Percentiles rank a stretch among this genome's conserved stretches.
Conservation (phyloP, 129 eudicot genomes). For the Lactuca sativa region DNA sequence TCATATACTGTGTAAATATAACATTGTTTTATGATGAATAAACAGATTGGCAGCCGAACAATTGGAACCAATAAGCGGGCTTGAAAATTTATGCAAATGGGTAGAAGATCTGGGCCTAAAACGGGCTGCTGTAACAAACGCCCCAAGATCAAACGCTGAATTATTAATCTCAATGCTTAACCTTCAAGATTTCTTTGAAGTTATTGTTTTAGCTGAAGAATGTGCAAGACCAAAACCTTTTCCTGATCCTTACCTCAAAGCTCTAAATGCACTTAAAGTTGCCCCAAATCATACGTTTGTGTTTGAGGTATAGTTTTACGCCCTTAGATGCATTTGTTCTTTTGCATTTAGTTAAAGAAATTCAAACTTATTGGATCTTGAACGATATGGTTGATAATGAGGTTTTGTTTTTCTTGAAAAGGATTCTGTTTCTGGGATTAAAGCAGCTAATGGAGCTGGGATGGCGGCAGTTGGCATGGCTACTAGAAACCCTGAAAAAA, state of each 20-base stretch:
- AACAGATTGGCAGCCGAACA: conserved; percentile 72
- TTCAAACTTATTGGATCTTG: not conserved
- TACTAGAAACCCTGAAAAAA: conserved; percentile 67
- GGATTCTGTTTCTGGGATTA: conserved; percentile 92
- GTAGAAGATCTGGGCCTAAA: conserved; percentile 71
- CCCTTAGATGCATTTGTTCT: not conserved
- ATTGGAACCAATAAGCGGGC: conserved; percentile 60
- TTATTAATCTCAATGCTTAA: conserved; percentile 58
- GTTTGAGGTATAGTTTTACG: conserved; percentile 59
- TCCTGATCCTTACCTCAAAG: conserved; percentile 90
- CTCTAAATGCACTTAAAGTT: conserved; percentile 53
- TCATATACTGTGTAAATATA: not conserved
- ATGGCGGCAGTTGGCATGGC: conserved; percentile 82
- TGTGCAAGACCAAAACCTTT: conserved; percentile 89
- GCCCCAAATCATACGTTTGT: conserved; percentile 71
- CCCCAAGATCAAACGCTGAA: conserved; percentile 82
- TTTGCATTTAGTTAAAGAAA: not conserved
- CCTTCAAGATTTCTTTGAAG: conserved; percentile 69
- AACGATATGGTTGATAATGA: not conserved
- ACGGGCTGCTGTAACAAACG: conserved; percentile 97
- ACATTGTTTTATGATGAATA: conserved; percentile 4
- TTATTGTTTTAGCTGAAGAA: conserved; percentile 63
- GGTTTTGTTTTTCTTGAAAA: conserved; percentile 25
- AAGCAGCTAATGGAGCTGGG: conserved; percentile 89
- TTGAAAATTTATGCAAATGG: conserved; percentile 73